Percentiles rank a stretch among this genome's conserved stretches.
Conservation (phyloP, 2,329 filamentous ascomycete species). For the Monilinia fructigena region DNA sequence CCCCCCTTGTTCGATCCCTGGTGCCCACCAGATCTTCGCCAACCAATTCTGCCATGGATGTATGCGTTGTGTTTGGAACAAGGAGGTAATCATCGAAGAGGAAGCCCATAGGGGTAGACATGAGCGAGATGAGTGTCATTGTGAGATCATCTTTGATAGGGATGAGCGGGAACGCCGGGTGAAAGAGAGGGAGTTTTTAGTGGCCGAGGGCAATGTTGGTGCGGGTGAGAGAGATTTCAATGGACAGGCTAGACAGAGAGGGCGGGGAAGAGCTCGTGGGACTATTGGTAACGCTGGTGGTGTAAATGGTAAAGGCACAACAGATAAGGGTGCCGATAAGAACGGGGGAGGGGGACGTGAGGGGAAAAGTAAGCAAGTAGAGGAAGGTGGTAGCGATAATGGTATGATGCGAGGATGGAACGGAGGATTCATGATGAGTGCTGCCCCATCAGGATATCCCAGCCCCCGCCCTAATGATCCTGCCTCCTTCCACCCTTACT, state of each 20-base stretch:
- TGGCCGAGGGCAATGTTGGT: neutral
- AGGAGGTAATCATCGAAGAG: constrained; percentile 32
- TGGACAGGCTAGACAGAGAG: neutral
- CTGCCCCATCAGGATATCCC: neutral
- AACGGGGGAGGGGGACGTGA: neutral
- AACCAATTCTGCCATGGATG: constrained; percentile 37
- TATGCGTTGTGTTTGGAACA: constrained; percentile 38
- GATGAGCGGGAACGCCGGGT: constrained; percentile 29
- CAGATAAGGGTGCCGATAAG: neutral
- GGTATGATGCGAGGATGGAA: neutral
- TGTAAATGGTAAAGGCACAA: neutral
- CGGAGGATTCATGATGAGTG: neutral
- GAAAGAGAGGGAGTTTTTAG: constrained; percentile 18
- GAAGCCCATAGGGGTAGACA: constrained; percentile 33
- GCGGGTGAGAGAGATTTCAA: neutral
- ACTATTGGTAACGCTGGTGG: neutral
- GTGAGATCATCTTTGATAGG: constrained; percentile 33
- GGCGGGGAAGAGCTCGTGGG: neutral
- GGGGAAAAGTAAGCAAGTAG: neutral
- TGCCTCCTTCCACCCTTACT: neutral
- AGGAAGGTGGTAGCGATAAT: neutral
- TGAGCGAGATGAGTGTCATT: constrained; percentile 32
- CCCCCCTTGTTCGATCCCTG: constrained; percentile 36
- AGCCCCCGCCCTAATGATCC: neutral
- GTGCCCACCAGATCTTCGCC: constrained; percentile 31